These are phyloP conservation scores for Aegilops bicornis DNA, from an alignment of 176 grass and related monocot species.

Conservation along the genomic window DNA sequence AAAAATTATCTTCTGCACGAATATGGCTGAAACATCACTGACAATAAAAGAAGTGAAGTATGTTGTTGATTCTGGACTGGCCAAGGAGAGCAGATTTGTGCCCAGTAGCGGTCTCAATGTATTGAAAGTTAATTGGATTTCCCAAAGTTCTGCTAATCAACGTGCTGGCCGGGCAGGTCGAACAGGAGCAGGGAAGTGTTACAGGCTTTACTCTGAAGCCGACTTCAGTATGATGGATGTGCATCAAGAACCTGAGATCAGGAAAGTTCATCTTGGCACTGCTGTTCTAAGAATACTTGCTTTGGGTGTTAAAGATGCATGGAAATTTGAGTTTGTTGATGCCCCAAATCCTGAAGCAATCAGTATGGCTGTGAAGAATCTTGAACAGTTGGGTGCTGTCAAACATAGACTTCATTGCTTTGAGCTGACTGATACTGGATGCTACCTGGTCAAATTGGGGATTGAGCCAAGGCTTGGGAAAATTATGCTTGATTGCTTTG, in stretches of 20 bases:
- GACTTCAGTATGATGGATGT: slow-evolving; percentile 78
- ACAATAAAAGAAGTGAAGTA: slow-evolving; percentile 84
- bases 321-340: slow-evolving; percentile 91
- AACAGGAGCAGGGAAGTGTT: slow-evolving; percentile 80
- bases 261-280: slow-evolving; percentile 89
- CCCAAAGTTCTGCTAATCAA: slow-evolving; percentile 90
- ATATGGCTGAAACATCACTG: slow-evolving; percentile 91
- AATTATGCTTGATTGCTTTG: slow-evolving; percentile 89
- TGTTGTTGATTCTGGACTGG: slow-evolving; percentile 88
- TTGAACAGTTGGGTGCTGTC: slow-evolving; percentile 83
- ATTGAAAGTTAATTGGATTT: slow-evolving; percentile 79
- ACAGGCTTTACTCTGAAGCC: slow-evolving; percentile 84
- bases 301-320: slow-evolving; percentile 60
- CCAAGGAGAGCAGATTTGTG: slow-evolving; percentile 82
- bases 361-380: slow-evolving; percentile 67
- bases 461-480: slow-evolving; percentile 88
- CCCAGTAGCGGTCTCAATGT: slow-evolving; percentile 75
- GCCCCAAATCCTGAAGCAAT: slow-evolving; percentile 77
- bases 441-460: slow-evolving; percentile 71
- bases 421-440: slow-evolving; percentile 70
- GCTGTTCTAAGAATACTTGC: slow-evolving; percentile 87
- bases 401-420: slow-evolving; percentile 38
- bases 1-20: slow-evolving; percentile 92
- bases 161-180: slow-evolving; percentile 82
- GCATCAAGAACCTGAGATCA: slow-evolving; percentile 96